Percentiles rank a stretch among this genome's conserved stretches.
phyloP scores from a whole-genome alignment of 2,329 filamentous ascomycete species.

The Cordyceps militaris region DNA sequence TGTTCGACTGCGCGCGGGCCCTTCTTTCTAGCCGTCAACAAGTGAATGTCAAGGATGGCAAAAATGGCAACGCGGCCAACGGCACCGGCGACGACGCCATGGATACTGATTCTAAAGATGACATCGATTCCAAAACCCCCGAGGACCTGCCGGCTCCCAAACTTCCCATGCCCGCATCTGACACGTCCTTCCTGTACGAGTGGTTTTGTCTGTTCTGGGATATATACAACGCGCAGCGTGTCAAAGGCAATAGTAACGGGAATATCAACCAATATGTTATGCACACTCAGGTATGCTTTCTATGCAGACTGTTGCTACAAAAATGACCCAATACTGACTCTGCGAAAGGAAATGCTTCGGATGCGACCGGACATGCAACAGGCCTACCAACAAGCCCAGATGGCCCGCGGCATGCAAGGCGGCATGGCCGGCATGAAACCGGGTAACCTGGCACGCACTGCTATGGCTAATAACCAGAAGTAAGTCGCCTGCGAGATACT shows the following conservation, averaged over 20 bases:
- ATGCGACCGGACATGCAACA: conserved; percentile 58
- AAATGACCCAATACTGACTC: conserved; percentile 65
- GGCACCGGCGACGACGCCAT: conserved; percentile 67
- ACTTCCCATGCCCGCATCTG: conserved; percentile 55
- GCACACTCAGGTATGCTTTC: conserved; percentile 67
- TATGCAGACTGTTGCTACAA: conserved; percentile 17
- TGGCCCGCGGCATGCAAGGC: conserved; percentile 63
- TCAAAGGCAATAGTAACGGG: conserved; percentile 47
- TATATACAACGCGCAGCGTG: conserved; percentile 77
- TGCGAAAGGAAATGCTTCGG: conserved; percentile 71
- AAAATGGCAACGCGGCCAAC: conserved; percentile 61
- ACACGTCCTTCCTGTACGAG: conserved; percentile 84
- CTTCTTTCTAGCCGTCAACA: conserved; percentile 61
- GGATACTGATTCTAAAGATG: conserved; percentile 78
- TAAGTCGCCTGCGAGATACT: conserved; percentile 35
- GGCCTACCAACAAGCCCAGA: conserved; percentile 45
- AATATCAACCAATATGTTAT: conserved; percentile 69
- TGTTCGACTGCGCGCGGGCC: conserved; percentile 75
- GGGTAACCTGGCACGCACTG: conserved; percentile 60
- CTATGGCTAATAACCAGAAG: conserved; percentile 73
- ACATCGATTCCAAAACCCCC: conserved; percentile 64
- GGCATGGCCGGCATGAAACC: conserved; percentile 51
- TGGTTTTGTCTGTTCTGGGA: conserved; percentile 99
- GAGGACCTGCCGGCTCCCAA: conserved; percentile 73
- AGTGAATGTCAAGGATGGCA: conserved; percentile 63